Conservation (phyloP, 2,329 filamentous ascomycete species). For the Diaporthe ilicicola region DNA sequence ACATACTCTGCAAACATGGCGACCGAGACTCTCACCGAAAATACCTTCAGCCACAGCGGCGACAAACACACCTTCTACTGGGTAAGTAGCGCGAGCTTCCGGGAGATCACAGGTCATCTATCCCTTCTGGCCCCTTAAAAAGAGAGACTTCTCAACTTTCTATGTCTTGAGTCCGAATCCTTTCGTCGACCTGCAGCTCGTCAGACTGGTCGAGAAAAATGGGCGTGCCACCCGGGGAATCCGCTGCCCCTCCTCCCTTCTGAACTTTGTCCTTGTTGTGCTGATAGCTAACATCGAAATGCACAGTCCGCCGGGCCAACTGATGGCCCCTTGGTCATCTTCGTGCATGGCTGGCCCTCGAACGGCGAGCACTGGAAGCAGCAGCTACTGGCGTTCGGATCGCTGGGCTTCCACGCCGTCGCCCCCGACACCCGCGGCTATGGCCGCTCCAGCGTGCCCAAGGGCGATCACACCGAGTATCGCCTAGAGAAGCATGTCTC, state of each 20-base stretch:
- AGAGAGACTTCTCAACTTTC: not conserved
- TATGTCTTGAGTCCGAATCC: too few relatives aligned
- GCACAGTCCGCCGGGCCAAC: slow-evolving; percentile 39
- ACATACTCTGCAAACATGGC: slow-evolving; percentile 17
- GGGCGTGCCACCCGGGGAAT: too few relatives aligned
- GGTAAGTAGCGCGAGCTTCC: not conserved
- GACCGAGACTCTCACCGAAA: slow-evolving; percentile 20
- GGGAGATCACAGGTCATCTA: not conserved
- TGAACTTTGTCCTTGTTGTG: too few relatives aligned
- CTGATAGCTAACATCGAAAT: not conserved
- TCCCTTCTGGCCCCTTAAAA: not conserved
- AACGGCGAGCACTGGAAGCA: slow-evolving; percentile 44
- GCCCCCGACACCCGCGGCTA: slow-evolving; percentile 48
- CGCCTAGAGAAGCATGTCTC: slow-evolving; percentile 43
- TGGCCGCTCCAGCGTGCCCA: slow-evolving; percentile 45
- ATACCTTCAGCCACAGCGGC: slow-evolving; percentile 34
- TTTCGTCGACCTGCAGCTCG: too few relatives aligned
- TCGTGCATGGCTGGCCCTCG: slow-evolving; percentile 49
- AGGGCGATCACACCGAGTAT: slow-evolving; percentile 40
- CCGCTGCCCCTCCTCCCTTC: too few relatives aligned
- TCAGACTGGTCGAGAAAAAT: too few relatives aligned
- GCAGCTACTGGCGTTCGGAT: slow-evolving; percentile 41
- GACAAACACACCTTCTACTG: slow-evolving; percentile 40
- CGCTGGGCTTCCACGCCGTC: slow-evolving; percentile 43
- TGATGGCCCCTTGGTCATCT: slow-evolving; percentile 42